These are phyloP conservation scores for Abortiporus biennis DNA, from an alignment of 1,284 basidiomycete genomes.

Conservation along the genomic window DNA sequence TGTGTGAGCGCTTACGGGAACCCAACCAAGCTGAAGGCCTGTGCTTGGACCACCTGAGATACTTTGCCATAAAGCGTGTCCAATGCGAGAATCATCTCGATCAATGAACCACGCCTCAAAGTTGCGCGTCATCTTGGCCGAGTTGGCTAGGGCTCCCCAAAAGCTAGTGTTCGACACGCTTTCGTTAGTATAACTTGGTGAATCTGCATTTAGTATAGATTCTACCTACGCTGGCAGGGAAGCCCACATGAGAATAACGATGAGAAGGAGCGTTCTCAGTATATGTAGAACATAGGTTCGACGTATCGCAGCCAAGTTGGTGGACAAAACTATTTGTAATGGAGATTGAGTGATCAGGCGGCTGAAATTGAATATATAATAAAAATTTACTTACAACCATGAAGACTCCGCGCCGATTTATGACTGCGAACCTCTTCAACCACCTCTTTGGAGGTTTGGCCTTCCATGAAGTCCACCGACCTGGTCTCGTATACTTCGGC, in stretches of 20 bases:
- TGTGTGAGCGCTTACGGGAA: slow-evolving; percentile 15
- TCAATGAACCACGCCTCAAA: slow-evolving; percentile 38
- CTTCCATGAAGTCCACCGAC: not conserved
- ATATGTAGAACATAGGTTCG: slow-evolving; percentile 17
- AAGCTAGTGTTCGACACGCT: slow-evolving; percentile 29
- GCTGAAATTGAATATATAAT: too few species aligned
- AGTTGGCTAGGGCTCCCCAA: slow-evolving; percentile 35
- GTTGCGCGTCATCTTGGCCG: slow-evolving; percentile 26
- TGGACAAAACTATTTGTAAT: slow-evolving; percentile 24
- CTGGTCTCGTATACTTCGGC: not conserved
- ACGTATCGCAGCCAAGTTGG: slow-evolving; percentile 15
- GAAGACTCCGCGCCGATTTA: not conserved
- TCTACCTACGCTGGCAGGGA: slow-evolving; percentile 18
- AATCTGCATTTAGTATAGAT: not conserved
- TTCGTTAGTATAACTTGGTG: not conserved
- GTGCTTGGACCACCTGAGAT: slow-evolving; percentile 21
- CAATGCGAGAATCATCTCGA: slow-evolving; percentile 35
- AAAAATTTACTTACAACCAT: not conserved
- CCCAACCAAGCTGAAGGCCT: slow-evolving; percentile 27
- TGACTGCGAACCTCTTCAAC: too few species aligned
- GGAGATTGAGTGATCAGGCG: too few species aligned
- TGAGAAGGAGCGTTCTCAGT: slow-evolving; percentile 16
- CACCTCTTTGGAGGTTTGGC: not conserved
- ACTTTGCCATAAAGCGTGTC: slow-evolving; percentile 24
- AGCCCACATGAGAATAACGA: slow-evolving; percentile 20